phyloP scores from a whole-genome alignment of 1,139 yeast genomes.

The Hyphopichia buzzinii region DNA sequence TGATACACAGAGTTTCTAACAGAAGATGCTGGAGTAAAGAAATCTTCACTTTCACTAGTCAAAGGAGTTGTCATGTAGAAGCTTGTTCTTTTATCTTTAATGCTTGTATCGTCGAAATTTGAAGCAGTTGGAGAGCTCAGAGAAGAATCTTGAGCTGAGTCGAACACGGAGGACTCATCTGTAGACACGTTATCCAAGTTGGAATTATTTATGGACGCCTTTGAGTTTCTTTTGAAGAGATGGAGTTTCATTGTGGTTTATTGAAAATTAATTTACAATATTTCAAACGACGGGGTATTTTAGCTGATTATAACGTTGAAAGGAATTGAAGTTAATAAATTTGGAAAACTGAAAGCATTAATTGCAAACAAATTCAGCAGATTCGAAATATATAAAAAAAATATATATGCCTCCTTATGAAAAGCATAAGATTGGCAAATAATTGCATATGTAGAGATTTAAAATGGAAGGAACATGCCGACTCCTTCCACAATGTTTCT shows the following conservation, averaged over 20 bases:
- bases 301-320: no score
- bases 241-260: not conserved
- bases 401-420: no score
- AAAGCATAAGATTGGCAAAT: no score
- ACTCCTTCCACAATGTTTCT: no score
- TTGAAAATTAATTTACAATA: not conserved
- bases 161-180: constrained; percentile 11
- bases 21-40: constrained; percentile 13
- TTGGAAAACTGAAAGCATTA: no score
- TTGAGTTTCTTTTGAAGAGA: not conserved
- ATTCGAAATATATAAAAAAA: no score
- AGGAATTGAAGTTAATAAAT: no score
- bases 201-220: not conserved
- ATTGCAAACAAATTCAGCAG: no score
- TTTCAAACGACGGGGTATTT: no score
- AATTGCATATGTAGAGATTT: no score
- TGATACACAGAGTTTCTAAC: constrained; percentile 1
- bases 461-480: no score
- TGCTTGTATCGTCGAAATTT: not conserved
- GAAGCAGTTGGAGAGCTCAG: not conserved
- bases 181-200: constrained; percentile 6
- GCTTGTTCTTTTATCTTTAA: constrained; percentile 8
- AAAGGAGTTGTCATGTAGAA: constrained; percentile 20
- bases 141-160: constrained; percentile 6
- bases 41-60: constrained; percentile 4